Conservation (phyloP, 768 basidiomycete species). For the Tephrocybe sp. region DNA sequence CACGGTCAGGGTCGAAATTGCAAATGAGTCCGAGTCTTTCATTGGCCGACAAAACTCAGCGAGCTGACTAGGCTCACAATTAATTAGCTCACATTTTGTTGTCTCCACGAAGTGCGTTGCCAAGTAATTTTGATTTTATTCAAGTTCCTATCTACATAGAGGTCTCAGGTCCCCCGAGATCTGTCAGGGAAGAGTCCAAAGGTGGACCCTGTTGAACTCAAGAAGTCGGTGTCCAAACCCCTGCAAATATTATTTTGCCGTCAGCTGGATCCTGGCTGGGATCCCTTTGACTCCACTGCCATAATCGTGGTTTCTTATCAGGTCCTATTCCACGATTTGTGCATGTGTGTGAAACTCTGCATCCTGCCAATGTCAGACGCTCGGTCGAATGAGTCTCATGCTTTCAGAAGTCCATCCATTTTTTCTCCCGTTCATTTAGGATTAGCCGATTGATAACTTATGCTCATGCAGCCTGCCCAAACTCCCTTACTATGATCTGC, state of each 20-base stretch:
- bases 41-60: background rate
- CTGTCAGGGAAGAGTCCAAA: background rate
- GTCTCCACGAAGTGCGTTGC: background rate
- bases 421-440: constrained; percentile 23
- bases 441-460: constrained; percentile 22
- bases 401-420: constrained; percentile 9
- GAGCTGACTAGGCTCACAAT: background rate
- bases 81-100: too few species aligned
- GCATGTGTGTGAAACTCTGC: constrained; percentile 12
- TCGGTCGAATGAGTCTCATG: constrained; percentile 17
- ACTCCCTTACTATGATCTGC: constrained; percentile 12
- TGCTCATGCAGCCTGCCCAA: constrained; percentile 9
- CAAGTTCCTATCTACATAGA: too few species aligned
- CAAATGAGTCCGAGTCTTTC: background rate
- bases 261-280: background rate
- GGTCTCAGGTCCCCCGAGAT: background rate
- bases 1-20: background rate
- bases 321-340: constrained; percentile 8
- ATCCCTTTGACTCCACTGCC: background rate
- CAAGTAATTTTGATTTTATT: background rate
- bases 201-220: background rate
- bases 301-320: constrained; percentile 12
- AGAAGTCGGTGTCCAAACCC: background rate
- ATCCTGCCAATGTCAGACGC: constrained; percentile 11
- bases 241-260: background rate